These are phyloP conservation scores for Elongisporangium prolatum DNA, from an alignment of 352 stramenopile genomes.

Conservation along the genomic window DNA sequence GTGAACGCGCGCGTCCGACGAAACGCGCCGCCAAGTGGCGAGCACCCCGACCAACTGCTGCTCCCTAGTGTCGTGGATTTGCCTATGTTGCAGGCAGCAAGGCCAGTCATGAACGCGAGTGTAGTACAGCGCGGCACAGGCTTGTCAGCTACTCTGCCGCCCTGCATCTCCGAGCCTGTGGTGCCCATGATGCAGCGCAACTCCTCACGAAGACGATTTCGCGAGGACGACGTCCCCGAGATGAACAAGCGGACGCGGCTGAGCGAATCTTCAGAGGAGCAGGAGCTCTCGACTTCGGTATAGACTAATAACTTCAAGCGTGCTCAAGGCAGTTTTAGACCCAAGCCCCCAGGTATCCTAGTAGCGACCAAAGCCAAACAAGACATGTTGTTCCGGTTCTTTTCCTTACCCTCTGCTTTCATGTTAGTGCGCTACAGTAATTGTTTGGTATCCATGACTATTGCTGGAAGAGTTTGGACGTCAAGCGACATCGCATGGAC, in stretches of 20 bases:
- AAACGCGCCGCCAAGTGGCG: slow-evolving; percentile 20
- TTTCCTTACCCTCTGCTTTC: slow-evolving; percentile 2
- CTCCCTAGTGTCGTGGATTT: slow-evolving; percentile 32
- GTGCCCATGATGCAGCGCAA: slow-evolving; percentile 71
- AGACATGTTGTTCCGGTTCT: neutral
- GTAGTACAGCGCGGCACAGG: slow-evolving; percentile 53
- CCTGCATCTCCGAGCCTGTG: slow-evolving; percentile 59
- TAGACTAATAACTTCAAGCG: slow-evolving; percentile 9
- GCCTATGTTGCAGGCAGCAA: slow-evolving; percentile 44
- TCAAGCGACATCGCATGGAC: slow-evolving; percentile 45
- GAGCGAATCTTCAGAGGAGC: slow-evolving; percentile 40
- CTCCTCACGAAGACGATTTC: slow-evolving; percentile 51
- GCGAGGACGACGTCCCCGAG: slow-evolving; percentile 26
- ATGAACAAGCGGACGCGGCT: slow-evolving; percentile 62
- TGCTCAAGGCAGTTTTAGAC: slow-evolving; percentile 21
- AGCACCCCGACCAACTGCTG: slow-evolving; percentile 12
- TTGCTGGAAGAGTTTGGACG: slow-evolving; percentile 15
- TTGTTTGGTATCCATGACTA: neutral
- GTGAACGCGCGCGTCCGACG: slow-evolving; percentile 79
- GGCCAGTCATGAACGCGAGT: slow-evolving; percentile 76
- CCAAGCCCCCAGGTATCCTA: slow-evolving; percentile 7
- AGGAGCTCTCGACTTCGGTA: slow-evolving; percentile 52
- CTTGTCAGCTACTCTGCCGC: slow-evolving; percentile 32
- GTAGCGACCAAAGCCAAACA: slow-evolving; percentile 1
- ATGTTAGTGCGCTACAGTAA: neutral